phyloP scores from a whole-genome alignment of 495 filamentous ascomycete genomes.

The Daldinia loculata region DNA sequence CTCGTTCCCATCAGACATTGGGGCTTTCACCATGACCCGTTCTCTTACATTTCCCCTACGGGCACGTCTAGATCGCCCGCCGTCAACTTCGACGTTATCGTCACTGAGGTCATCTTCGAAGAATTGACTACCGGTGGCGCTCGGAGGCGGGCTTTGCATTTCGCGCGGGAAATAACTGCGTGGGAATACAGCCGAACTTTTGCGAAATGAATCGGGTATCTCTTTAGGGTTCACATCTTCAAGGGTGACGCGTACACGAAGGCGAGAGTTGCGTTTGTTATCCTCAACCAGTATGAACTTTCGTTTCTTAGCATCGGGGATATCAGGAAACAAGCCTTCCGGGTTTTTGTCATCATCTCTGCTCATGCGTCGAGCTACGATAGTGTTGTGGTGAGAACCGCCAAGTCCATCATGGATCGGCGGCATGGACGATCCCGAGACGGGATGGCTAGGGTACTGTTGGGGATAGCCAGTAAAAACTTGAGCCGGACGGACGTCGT shows the following conservation, averaged over 20 bases:
- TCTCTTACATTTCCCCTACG: conserved; percentile 49
- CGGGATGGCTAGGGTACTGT: conserved; percentile 63
- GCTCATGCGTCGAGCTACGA: conserved; percentile 45
- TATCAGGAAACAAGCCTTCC: conserved; percentile 79
- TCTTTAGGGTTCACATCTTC: conserved; percentile 90
- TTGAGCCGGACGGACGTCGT: conserved; percentile 76
- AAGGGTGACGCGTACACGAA: conserved; percentile 86
- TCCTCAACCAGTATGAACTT: conserved; percentile 98
- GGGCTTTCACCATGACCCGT: conserved; percentile 70
- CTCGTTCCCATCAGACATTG: conserved; percentile 71
- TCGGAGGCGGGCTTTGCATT: conserved; percentile 80
- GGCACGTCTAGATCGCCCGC: conserved; percentile 48
- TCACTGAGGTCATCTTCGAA: conserved; percentile 66
- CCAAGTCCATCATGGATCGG: conserved; percentile 74
- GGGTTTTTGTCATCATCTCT: conserved; percentile 57
- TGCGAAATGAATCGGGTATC: conserved; percentile 92
- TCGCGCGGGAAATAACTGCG: conserved; percentile 88
- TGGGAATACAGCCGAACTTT: conserved; percentile 85
- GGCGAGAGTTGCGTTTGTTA: conserved; percentile 74
- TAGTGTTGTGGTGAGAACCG: conserved; percentile 54
- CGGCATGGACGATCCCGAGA: conserved; percentile 70
- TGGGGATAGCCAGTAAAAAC: conserved; percentile 78
- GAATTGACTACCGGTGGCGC: conserved; percentile 69
- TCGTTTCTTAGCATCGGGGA: conserved; percentile 86
- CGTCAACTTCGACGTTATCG: conserved; percentile 60